A percentile compares a stretch with the other conserved stretches of the same genome.
These are phyloP conservation scores for Phytophthora cryptogea DNA, from an alignment of 352 stramenopile species.

Conservation along the genomic window DNA sequence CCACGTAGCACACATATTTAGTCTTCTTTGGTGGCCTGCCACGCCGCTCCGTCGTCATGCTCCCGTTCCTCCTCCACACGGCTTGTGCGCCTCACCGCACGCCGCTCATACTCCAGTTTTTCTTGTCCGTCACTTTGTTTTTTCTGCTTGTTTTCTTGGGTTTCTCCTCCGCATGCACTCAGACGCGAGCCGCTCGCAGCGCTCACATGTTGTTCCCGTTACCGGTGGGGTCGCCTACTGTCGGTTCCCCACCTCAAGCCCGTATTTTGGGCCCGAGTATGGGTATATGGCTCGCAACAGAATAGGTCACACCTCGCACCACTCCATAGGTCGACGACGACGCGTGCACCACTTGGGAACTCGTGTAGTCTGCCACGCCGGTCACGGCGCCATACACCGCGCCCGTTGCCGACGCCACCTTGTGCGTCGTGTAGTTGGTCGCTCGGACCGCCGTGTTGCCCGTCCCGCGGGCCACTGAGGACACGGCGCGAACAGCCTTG, in stretches of 20 bases:
- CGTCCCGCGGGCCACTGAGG: slow-evolving; percentile 41
- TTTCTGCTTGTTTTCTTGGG: slow-evolving; percentile 22
- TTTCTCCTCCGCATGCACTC: slow-evolving; percentile 35
- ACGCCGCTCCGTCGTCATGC: slow-evolving; percentile 29
- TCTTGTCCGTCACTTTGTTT: slow-evolving; percentile 33
- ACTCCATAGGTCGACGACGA: slow-evolving; percentile 69
- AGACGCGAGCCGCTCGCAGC: slow-evolving; percentile 11
- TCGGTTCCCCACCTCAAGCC: slow-evolving; percentile 51
- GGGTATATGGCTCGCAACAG: slow-evolving; percentile 62
- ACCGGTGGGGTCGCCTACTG: slow-evolving; percentile 44
- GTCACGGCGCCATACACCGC: slow-evolving; percentile 42
- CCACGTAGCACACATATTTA: slow-evolving; percentile 41
- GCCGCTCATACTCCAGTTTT: slow-evolving; percentile 34
- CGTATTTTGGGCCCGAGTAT: slow-evolving; percentile 74
- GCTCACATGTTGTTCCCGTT: slow-evolving; percentile 39
- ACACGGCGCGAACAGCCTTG: slow-evolving; percentile 45
- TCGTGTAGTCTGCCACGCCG: slow-evolving; percentile 60
- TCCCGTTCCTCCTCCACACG: slow-evolving; percentile 26
- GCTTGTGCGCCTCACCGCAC: slow-evolving; percentile 22
- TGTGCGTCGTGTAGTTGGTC: slow-evolving; percentile 64
- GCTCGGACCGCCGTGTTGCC: slow-evolving; percentile 50
- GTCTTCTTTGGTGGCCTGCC: slow-evolving; percentile 18
- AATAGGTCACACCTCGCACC: slow-evolving; percentile 58
- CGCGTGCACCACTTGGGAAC: slow-evolving; percentile 61
- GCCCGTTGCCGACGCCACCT: slow-evolving; percentile 30